These are phyloP conservation scores for Sechiopsis laciniata DNA, from an alignment of 306 rosid species.

Conservation along the genomic window DNA sequence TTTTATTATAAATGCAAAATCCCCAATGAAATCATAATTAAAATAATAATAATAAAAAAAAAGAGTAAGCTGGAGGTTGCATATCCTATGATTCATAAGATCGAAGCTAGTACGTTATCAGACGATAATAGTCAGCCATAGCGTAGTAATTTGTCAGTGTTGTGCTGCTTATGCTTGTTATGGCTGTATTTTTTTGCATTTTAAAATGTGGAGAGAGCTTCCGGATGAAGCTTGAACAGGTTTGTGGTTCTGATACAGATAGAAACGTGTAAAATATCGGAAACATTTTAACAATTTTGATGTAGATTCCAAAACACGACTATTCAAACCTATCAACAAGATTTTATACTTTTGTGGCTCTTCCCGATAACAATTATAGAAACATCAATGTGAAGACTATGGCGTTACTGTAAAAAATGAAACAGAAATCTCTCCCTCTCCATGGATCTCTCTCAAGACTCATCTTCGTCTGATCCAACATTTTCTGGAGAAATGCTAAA, in stretches of 20 bases:
- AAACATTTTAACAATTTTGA: background rate
- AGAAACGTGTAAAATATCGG: background rate
- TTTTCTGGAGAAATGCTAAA: constrained; percentile 44
- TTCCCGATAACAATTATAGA: constrained; percentile 7
- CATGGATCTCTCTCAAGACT: background rate
- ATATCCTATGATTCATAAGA: too few relatives aligned
- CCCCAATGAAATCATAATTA: too few relatives aligned
- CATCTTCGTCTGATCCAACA: constrained; percentile 17
- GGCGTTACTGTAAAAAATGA: background rate
- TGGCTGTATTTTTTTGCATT: background rate
- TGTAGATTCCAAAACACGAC: background rate
- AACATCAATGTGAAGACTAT: constrained; percentile 18
- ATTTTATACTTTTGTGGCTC: background rate
- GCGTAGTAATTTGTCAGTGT: background rate
- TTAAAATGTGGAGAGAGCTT: background rate
- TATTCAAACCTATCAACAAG: constrained; percentile 6
- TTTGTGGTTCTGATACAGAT: background rate
- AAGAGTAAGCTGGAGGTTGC: too few relatives aligned
- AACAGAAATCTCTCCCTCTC: constrained; percentile 1
- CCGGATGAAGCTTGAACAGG: background rate
- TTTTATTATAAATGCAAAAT: too few relatives aligned
- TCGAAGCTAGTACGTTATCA: background rate
- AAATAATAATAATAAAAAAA: too few relatives aligned
- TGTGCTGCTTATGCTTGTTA: background rate
- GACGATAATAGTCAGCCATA: background rate